phyloP scores from a whole-genome alignment of 139 green algal genomes.

The Micromonas commoda region DNA sequence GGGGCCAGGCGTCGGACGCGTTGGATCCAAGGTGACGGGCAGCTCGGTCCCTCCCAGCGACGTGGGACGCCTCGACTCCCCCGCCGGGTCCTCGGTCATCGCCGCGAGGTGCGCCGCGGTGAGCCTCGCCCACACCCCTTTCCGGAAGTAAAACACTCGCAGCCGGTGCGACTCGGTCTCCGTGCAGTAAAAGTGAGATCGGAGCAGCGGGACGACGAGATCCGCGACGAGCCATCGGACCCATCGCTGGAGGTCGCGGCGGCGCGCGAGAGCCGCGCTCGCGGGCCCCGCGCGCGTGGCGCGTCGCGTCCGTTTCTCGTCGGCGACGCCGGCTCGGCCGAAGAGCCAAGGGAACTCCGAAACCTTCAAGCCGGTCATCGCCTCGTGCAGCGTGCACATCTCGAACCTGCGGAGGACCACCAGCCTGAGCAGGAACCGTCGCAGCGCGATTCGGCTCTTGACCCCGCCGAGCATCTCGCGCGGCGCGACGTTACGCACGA shows the following conservation, averaged over 20 bases:
- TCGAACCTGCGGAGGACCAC: constrained; percentile 64
- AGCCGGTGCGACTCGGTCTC: constrained; percentile 73
- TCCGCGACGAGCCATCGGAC: constrained; percentile 62
- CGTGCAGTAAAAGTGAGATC: constrained; percentile 81
- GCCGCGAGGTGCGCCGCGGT: constrained; percentile 23
- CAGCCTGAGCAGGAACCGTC: constrained; percentile 37
- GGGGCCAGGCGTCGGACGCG: too few species aligned
- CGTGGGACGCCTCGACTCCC: neutral
- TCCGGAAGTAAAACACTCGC: constrained; percentile 74
- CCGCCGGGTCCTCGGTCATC: constrained; percentile 38
- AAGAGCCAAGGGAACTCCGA: neutral
- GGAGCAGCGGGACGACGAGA: constrained; percentile 68
- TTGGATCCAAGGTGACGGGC: too few species aligned
- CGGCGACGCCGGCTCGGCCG: neutral
- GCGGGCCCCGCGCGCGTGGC: neutral
- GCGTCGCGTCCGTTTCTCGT: neutral
- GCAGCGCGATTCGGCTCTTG: constrained; percentile 42
- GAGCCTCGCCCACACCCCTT: constrained; percentile 69
- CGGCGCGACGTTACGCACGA: constrained; percentile 51
- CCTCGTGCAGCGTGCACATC: constrained; percentile 53
- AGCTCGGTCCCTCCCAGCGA: too few species aligned
- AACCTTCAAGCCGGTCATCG: constrained; percentile 43
- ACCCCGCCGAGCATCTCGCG: constrained; percentile 50
- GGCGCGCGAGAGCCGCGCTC: neutral
- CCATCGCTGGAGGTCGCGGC: constrained; percentile 53